These are phyloP conservation scores for Pholiota conissans DNA, from an alignment of 768 basidiomycete species.

Conservation along the genomic window DNA sequence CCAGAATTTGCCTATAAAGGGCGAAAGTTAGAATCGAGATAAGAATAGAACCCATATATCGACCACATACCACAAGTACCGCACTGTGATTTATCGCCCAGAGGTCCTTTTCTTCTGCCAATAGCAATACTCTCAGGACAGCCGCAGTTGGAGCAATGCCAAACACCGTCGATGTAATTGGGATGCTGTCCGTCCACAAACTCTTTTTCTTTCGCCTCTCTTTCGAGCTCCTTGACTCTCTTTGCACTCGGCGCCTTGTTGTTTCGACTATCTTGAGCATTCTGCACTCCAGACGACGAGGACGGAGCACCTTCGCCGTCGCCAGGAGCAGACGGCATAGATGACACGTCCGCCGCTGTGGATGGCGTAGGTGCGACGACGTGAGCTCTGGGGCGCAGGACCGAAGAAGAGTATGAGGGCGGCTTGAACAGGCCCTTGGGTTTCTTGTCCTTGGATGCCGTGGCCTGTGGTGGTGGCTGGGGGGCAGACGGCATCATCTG, in stretches of 20 bases:
- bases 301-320: slow-evolving; percentile 60
- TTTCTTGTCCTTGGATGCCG: slow-evolving; percentile 59
- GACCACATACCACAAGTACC: slow-evolving; percentile 79
- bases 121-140: slow-evolving; percentile 86
- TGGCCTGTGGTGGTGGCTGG: slow-evolving; percentile 31
- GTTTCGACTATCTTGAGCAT: slow-evolving; percentile 47
- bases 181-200: slow-evolving; percentile 82
- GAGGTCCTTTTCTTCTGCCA: slow-evolving; percentile 84
- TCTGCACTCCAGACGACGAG: slow-evolving; percentile 26
- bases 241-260: slow-evolving; percentile 54
- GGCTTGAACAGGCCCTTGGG: slow-evolving; percentile 74
- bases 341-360: slow-evolving; percentile 65
- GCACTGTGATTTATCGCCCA: slow-evolving; percentile 90
- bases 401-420: slow-evolving; percentile 53
- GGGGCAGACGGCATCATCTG: slow-evolving; percentile 38
- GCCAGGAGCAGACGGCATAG: slow-evolving; percentile 51
- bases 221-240: slow-evolving; percentile 70
- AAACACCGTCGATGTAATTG: slow-evolving; percentile 80
- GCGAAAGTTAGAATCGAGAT: slow-evolving; percentile 8
- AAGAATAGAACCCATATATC: slow-evolving; percentile 3
- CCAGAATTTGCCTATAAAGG: slow-evolving; percentile 77
- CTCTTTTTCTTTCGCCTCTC: slow-evolving; percentile 83
- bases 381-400: slow-evolving; percentile 61
- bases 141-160: slow-evolving; percentile 96
- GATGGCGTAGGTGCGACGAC: slow-evolving; percentile 61